Evolutionary conservation across 208 protist genomes (phyloP), one percentile per base, ranked within the genome.

Genomic region (Crithidia bombi): DNA sequence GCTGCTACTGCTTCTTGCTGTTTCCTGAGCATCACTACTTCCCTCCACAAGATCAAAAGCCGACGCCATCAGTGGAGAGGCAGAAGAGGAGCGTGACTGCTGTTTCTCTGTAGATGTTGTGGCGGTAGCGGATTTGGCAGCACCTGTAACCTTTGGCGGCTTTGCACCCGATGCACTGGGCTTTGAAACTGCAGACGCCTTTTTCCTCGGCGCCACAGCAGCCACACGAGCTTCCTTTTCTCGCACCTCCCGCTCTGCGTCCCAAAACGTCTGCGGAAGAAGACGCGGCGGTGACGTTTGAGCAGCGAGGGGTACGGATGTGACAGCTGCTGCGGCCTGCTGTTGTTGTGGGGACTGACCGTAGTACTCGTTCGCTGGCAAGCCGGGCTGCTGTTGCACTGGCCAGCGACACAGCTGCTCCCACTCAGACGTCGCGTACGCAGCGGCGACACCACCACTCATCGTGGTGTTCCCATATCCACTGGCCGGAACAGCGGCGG

Each of bases 361-460:
- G 44, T 54, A 65, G 44, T 36, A 65, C 32, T 65, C 59, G 44
- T 26, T 30, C 10, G 59, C 26, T 0, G 59, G 59, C 59, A 65
- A 10, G 7, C 59, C 59, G 30, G 59, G 28, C 30, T 65, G 59
- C 30, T 14, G 2, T 38, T 46, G 59, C 10, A 28, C 15, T 32
- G 44, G 44, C 59, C 59, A 65, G 12, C n/a, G 41, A n/a, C n/a
- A n/a, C 30, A 5, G 41, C 44, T 19, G 11, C n/a, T 51, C 30
- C 59, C 59, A 51, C 19, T 26, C 44, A 1, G 59, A 2, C 6
- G 44, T 41, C 19, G 15, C 43, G 17, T 47, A 47, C 15, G n/a
- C 54, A 28, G 26, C 33, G 6, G 54, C 54, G 7, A n/a, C 35
- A 19, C 7, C 51, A 57, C 51, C 51, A 39, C 9, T 25, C 51